Evolutionary conservation across 306 rosid species (phyloP).

Genomic region (Vachellia collinsii): DNA sequence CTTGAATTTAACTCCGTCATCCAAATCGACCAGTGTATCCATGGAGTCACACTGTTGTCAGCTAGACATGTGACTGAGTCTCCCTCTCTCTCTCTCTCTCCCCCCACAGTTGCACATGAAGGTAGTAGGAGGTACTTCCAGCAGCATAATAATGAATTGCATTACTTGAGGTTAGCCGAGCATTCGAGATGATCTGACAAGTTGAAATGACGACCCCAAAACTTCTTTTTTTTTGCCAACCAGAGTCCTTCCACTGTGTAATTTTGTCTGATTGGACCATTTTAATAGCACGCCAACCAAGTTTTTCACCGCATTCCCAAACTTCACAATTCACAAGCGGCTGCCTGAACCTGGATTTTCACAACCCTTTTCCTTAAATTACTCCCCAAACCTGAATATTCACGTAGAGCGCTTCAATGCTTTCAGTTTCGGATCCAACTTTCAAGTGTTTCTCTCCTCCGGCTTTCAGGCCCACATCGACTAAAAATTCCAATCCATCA

Average conservation of each 20-base stretch:
- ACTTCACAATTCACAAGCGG: not conserved
- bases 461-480: not conserved
- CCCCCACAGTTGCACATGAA: not conserved
- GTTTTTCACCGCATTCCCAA: not conserved
- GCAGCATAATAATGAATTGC: not conserved
- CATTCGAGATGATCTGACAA: not conserved
- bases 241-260: no score
- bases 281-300: not conserved
- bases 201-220: not conserved
- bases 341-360: no score
- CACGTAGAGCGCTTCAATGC: not conserved
- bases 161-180: not conserved
- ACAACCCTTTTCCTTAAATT: no score
- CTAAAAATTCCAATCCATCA: not conserved
- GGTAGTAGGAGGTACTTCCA: not conserved
- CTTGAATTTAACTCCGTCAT: not conserved
- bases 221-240: not conserved
- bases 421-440: not conserved
- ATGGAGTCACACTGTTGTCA: not conserved
- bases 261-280: not conserved
- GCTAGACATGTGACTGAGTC: slow-evolving; percentile 8
- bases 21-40: not conserved
- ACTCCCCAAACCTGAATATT: not conserved
- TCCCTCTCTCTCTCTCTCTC: not conserved
- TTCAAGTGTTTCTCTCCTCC: not conserved